Percentiles rank a stretch among this genome's conserved stretches.
Evolutionary conservation across 2,329 filamentous ascomycete species (phyloP).

Genomic region (Penicillium sp.): DNA sequence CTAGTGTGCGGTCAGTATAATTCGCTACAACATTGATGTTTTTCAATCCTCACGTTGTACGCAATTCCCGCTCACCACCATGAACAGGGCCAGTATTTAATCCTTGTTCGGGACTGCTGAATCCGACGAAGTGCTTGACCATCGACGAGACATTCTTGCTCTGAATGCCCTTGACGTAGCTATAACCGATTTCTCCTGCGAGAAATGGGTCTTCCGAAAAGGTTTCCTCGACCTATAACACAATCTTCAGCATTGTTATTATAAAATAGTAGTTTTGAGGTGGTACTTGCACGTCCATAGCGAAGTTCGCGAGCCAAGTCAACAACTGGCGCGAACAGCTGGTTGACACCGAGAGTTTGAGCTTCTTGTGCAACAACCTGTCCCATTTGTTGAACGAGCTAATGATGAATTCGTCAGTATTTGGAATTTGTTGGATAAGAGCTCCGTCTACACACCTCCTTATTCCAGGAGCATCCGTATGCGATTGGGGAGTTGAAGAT

Average conservation of each 20-base stretch:
- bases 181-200: constrained; percentile 68
- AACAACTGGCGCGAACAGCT: constrained; percentile 71
- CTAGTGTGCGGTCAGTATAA: constrained; percentile 19
- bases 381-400: constrained; percentile 68
- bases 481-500: constrained; percentile 79
- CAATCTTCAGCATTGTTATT: neutral
- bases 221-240: constrained; percentile 64
- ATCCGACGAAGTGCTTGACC: constrained; percentile 76
- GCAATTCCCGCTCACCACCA: constrained; percentile 58
- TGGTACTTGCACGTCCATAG: constrained; percentile 61
- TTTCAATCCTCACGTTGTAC: constrained; percentile 55
- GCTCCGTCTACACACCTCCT: constrained; percentile 41
- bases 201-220: constrained; percentile 71
- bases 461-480: constrained; percentile 72
- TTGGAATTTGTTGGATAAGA: neutral
- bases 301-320: constrained; percentile 73
- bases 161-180: constrained; percentile 65
- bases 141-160: constrained; percentile 68
- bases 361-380: constrained; percentile 67
- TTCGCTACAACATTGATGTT: too few relatives aligned
- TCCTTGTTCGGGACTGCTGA: constrained; percentile 70
- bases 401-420: neutral
- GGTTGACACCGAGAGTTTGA: constrained; percentile 69
- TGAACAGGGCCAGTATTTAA: constrained; percentile 67
- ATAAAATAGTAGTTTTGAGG: neutral